phyloP scores from a whole-genome alignment of 306 rosid genomes.

The Pyrus communis region DNA sequence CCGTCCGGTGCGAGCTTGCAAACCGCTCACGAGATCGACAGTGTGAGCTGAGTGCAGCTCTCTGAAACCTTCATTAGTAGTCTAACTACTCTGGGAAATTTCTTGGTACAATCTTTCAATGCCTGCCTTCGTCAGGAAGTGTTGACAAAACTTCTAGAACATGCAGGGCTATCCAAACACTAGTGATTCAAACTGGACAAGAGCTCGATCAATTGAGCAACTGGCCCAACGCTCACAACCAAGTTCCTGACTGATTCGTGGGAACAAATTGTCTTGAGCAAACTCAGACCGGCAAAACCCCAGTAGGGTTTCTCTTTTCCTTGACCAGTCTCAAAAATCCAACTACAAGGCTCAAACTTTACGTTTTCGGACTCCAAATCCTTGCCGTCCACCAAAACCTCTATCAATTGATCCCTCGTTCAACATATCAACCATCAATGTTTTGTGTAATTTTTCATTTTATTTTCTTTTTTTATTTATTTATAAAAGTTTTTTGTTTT shows the following conservation, averaged over 20 bases:
- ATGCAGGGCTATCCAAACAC: constrained; percentile 49
- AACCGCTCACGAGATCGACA: constrained; percentile 62
- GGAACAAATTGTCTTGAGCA: constrained; percentile 40
- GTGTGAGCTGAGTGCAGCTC: constrained; percentile 53
- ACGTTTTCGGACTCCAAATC: constrained; percentile 33
- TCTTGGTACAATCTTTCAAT: constrained; percentile 53
- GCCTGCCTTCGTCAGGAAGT: constrained; percentile 52
- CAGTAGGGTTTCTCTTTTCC: constrained; percentile 53
- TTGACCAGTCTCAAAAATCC: constrained; percentile 59
- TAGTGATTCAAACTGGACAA: constrained; percentile 42
- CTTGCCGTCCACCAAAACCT: constrained; percentile 36
- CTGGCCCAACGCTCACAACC: constrained; percentile 49
- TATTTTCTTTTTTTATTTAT: too few species aligned
- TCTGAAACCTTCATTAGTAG: constrained; percentile 75
- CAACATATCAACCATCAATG: constrained; percentile 61
- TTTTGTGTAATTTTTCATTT: too few species aligned
- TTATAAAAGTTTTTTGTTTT: too few species aligned
- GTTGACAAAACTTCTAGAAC: constrained; percentile 52
- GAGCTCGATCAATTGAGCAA: constrained; percentile 52
- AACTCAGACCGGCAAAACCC: constrained; percentile 46
- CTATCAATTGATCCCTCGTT: constrained; percentile 71
- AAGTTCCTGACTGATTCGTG: constrained; percentile 39
- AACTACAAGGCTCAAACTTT: constrained; percentile 63
- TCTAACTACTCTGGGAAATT: constrained; percentile 50
- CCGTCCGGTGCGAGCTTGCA: constrained; percentile 67